Base-by-base conservation (phyloP, 306 rosid species). In the Pterocarpus santalinus region DNA sequence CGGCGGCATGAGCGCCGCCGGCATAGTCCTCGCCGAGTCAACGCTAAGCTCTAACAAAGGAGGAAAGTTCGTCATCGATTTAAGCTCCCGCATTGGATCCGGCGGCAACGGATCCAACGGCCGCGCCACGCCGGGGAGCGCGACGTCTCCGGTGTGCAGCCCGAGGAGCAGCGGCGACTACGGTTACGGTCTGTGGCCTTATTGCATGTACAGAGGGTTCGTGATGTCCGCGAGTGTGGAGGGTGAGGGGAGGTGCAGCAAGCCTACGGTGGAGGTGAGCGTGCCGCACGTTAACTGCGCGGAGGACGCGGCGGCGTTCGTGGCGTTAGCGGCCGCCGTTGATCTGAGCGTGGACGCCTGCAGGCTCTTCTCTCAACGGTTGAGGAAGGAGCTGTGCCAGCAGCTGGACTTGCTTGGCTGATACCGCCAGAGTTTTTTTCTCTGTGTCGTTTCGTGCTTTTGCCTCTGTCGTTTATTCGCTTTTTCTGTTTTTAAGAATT, bases 131-230 rank as follows among this genome's bases (percentile, higher is more conserved):
- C 89, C 97, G 49, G 88, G 66, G 7, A 85, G 55, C 0, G 70
- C 87, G 39, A 77, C 81, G 2, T 91, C 98, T 0, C 97, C 98
- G 38, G 93, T 32, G 16, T 86, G 92, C 58, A 94, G 98, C 39
- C 98, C 97, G 10, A 84, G 90, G 44, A 38, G 92, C 17, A 94
- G 95, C n/a, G 98, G 97, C 0, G 98, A 94, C 47, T 90, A 84
- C n/a, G 97, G 97, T 0, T 87, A 83, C 17, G 93, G 97, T 2
- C 74, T 93, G 15, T 93, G 94, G 98, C 98, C 97, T 0, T 91
- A 88, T 67, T 83, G 94, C 51, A 36, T 89, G 90, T 90, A 90
- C 87, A 91, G 90, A 82, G 92, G 92, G n/a, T 89, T 89, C 17
- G 92, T 89, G 65, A 89, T 89, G 92, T 89, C 92, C 35, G 85